A percentile compares a stretch with the other conserved stretches of the same genome.
phyloP scores from a whole-genome alignment of 2,329 filamentous ascomycete species.

The Decorospora gaudefroyi region DNA sequence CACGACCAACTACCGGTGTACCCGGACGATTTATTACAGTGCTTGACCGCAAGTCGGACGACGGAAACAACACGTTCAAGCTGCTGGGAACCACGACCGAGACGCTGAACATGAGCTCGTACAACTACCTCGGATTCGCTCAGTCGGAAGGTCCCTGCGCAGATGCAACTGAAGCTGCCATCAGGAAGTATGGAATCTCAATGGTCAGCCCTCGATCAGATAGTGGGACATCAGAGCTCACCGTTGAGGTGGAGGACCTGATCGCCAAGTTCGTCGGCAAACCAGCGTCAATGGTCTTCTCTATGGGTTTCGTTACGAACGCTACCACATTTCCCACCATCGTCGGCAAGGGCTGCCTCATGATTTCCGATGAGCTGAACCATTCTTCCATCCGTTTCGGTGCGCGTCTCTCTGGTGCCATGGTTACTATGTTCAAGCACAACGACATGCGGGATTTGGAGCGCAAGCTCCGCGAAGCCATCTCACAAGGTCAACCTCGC shows the following conservation, averaged over 20 bases:
- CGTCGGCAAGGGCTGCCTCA: conserved; percentile 87
- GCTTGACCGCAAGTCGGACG: conserved; percentile 84
- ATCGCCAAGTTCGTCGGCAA: conserved; percentile 93
- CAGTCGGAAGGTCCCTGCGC: conserved; percentile 97
- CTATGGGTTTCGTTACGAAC: conserved; percentile 98
- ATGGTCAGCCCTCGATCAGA: conserved; percentile 81
- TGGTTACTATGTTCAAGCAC: conserved; percentile 96
- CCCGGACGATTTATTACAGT: conserved; percentile 93
- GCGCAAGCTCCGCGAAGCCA: conserved; percentile 82
- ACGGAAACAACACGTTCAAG: conserved; percentile 89
- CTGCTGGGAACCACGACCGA: conserved; percentile 89
- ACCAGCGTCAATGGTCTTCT: conserved; percentile 93
- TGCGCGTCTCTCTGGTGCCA: conserved; percentile 88
- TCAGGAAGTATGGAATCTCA: conserved; percentile 83
- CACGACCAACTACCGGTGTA: conserved; percentile 87
- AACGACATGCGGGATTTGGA: conserved; percentile 93
- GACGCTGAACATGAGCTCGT: conserved; percentile 97
- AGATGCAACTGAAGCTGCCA: conserved; percentile 83
- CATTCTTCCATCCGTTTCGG: conserved; percentile 97
- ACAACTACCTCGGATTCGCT: conserved; percentile 98
- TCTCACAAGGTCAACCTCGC: conserved; percentile 93
- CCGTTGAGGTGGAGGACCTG: conserved; percentile 84
- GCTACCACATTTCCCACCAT: conserved; percentile 89
- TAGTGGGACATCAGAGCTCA: conserved; percentile 83
- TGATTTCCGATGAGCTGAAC: conserved; percentile 97